These are phyloP conservation scores for Suhomyces wounanorum DNA, from an alignment of 1,139 yeast species.

Conservation along the genomic window DNA sequence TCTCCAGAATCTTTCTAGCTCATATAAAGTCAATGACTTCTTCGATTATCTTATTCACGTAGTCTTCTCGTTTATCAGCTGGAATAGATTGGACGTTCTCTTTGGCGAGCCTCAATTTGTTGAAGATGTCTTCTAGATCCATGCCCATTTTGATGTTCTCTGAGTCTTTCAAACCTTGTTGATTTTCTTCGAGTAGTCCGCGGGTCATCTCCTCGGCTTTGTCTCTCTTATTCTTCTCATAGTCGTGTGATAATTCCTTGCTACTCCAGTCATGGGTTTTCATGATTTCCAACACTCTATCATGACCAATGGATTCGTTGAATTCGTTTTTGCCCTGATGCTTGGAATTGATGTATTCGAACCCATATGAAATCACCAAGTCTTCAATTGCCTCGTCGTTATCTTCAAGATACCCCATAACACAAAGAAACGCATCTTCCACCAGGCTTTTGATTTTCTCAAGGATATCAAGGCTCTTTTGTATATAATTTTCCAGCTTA, in stretches of 20 bases:
- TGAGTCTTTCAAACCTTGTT: background rate
- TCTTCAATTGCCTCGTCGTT: conserved; percentile 32
- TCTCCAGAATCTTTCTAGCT: background rate
- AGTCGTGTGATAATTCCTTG: conserved; percentile 17
- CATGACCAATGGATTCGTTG: conserved; percentile 23
- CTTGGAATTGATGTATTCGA: conserved; percentile 32
- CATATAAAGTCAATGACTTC: conserved; percentile 42
- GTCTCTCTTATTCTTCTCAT: conserved; percentile 23
- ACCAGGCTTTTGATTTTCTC: conserved; percentile 30
- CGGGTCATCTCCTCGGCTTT: conserved; percentile 31
- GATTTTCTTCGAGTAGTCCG: conserved; percentile 22
- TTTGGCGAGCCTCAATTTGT: conserved; percentile 35
- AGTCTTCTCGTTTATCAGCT: conserved; percentile 29
- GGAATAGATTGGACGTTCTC: conserved; percentile 27
- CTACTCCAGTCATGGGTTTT: conserved; percentile 45
- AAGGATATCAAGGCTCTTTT: conserved; percentile 22
- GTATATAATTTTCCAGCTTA: conserved; percentile 18
- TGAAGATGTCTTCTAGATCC: conserved; percentile 32
- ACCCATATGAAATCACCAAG: conserved; percentile 28
- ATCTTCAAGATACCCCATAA: conserved; percentile 23
- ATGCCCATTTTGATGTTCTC: conserved; percentile 11
- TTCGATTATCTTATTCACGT: conserved; percentile 36
- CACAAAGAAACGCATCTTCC: conserved; percentile 26
- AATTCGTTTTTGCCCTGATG: conserved; percentile 19
- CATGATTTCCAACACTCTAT: conserved; percentile 37